Percentiles rank a stretch among this genome's conserved stretches.
These are phyloP conservation scores for Hymenoscyphus fraxineus DNA, from an alignment of 2,329 filamentous ascomycete genomes.

Conservation along the genomic window DNA sequence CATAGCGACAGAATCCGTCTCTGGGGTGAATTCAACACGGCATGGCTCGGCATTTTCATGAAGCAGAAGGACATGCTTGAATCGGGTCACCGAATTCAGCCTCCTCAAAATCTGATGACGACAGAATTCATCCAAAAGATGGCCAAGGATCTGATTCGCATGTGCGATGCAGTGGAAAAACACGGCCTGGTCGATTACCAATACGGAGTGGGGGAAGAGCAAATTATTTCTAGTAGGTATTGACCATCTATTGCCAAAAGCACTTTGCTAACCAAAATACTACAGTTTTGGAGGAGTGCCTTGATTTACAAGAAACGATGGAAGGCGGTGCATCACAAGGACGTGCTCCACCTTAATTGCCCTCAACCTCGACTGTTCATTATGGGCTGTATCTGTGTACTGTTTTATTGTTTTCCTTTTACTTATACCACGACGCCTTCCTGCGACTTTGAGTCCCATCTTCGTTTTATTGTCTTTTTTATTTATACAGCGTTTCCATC, in stretches of 20 bases:
- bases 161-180: conserved; percentile 83
- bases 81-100: conserved; percentile 28
- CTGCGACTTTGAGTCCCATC: background rate
- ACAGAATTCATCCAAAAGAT: conserved; percentile 70
- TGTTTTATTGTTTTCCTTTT: background rate
- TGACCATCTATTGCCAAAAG: background rate
- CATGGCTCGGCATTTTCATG: conserved; percentile 81
- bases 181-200: conserved; percentile 97
- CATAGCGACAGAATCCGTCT: conserved; percentile 75
- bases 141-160: conserved; percentile 73
- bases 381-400: background rate
- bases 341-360: conserved; percentile 28
- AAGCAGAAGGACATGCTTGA: conserved; percentile 74
- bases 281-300: conserved; percentile 49
- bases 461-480: background rate
- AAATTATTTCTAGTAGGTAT: conserved; percentile 73
- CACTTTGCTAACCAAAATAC: background rate
- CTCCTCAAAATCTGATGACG: conserved; percentile 60
- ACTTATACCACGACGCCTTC: conserved; percentile 2
- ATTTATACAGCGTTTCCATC: conserved; percentile 7
- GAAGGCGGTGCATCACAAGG: conserved; percentile 23
- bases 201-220: conserved; percentile 93
- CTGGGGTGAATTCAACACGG: conserved; percentile 93
- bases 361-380: background rate
- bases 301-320: conserved; percentile 48